Conservation (phyloP, 2,329 filamentous ascomycete genomes). For the Drechslerella coelobrocha region DNA sequence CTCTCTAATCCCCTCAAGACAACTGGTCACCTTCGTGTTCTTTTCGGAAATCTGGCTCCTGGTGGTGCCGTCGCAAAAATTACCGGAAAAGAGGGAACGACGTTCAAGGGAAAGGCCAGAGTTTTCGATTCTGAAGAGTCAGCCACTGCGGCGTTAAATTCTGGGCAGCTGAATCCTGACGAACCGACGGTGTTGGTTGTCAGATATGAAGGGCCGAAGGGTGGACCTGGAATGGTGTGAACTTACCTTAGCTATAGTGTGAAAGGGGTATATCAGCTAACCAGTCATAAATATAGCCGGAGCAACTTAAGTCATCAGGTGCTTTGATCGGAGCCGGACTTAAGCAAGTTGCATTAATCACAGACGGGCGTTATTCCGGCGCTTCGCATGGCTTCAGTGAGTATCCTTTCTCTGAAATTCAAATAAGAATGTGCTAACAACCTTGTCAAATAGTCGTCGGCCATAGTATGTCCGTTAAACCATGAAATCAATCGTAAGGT, state of each 20-base stretch:
- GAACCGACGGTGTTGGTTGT: constrained; percentile 90
- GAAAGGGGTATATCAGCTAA: constrained; percentile 20
- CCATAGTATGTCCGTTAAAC: constrained; percentile 27
- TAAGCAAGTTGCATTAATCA: constrained; percentile 79
- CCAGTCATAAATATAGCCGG: constrained; percentile 63
- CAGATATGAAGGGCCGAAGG: constrained; percentile 90
- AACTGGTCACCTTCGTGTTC: constrained; percentile 85
- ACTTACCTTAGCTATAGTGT: constrained; percentile 18
- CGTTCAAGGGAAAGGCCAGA: constrained; percentile 78
- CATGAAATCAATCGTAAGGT: background rate
- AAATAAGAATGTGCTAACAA: constrained; percentile 7
- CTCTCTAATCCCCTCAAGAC: constrained; percentile 83
- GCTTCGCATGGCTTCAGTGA: constrained; percentile 73
- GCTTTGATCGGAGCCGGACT: constrained; percentile 92
- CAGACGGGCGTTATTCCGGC: constrained; percentile 87
- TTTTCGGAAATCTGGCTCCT: constrained; percentile 85
- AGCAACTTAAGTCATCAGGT: constrained; percentile 85
- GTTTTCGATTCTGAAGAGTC: constrained; percentile 87
- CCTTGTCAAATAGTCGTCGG: constrained; percentile 25
- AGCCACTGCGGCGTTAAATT: constrained; percentile 76
- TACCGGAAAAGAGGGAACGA: constrained; percentile 88
- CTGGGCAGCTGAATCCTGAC: constrained; percentile 72
- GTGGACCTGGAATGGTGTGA: constrained; percentile 81
- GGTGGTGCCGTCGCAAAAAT: constrained; percentile 93
- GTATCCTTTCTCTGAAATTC: background rate